These are phyloP conservation scores for Senna siamea DNA, from an alignment of 306 rosid species.

Conservation along the genomic window DNA sequence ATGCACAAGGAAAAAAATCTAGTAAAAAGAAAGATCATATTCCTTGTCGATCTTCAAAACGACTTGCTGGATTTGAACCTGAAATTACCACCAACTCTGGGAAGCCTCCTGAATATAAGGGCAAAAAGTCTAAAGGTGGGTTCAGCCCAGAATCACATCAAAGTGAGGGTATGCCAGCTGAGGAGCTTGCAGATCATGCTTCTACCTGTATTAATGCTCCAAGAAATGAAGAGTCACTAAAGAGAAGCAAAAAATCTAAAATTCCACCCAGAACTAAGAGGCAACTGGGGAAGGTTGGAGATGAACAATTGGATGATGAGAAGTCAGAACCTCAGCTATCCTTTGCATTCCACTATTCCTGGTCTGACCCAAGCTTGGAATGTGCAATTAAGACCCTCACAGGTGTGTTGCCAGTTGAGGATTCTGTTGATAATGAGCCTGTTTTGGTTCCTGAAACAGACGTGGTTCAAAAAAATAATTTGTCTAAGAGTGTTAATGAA, in stretches of 20 bases:
- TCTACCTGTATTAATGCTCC: conserved; percentile 21
- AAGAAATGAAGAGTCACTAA: conserved; percentile 35
- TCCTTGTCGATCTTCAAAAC: conserved; percentile 59
- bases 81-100: conserved; percentile 40
- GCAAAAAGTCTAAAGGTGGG: conserved; percentile 38
- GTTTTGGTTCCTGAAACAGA: conserved; percentile 38
- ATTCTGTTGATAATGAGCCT: conserved; percentile 42
- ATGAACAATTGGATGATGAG: conserved; percentile 45
- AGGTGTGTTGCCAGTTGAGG: conserved; percentile 65
- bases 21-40: conserved; percentile 51
- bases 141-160: conserved; percentile 41
- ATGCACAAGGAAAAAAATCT: conserved; percentile 39
- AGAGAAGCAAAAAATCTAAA: conserved; percentile 40
- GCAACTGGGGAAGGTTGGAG: conserved; percentile 42
- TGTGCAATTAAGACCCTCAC: conserved; percentile 77
- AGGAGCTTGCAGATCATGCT: conserved; percentile 35
- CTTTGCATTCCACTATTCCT: conserved; percentile 72
- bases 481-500: conserved; percentile 38
- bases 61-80: conserved; percentile 57
- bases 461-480: conserved; percentile 34
- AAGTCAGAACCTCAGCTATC: conserved; percentile 56
- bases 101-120: conserved; percentile 38
- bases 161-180: conserved; percentile 28
- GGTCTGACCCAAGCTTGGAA: conserved; percentile 90
- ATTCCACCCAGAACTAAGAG: conserved; percentile 34